Evolutionary conservation across 2,329 filamentous ascomycete genomes (phyloP), one percentile per base, ranked within the genome.

Genomic region (Tolypocladium tundrense): DNA sequence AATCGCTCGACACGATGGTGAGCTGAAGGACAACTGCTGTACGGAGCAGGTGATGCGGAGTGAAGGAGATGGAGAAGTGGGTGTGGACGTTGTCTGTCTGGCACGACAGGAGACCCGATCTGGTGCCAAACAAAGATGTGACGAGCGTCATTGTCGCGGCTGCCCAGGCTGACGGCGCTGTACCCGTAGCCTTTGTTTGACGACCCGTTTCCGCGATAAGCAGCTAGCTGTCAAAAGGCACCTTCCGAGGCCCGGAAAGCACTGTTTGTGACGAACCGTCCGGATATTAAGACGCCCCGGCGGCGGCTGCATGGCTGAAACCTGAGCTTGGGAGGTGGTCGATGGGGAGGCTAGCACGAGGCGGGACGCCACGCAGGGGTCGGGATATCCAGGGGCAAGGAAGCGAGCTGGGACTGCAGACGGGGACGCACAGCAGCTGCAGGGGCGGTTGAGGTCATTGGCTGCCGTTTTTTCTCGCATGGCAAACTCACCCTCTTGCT

Each of bases 391-490:
- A 51, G 48, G 48, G 48, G 48, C 16, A 11, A n/a, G 19, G 48
- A 21, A 35, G 16, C 48, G 19, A 33, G 27, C 19, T 21, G 51
- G 35, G 37, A 31, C 39, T n/a, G 39, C 51, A 40, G 39, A 54
- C 52, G 52, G 53, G 53, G 53, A 54, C 39, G 53, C 53, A 54
- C 53, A 54, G 53, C 48, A n/a, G 48, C 48, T 21, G 48, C 48
- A 51, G 48, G 48, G 48, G 48, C 48, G 11, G 48, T 27, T 13
- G 48, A 35, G 48, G 48, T 35, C 31, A 35, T 51, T 35, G 45
- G 31, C 19, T 5, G 13, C 11, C 24, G 10, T 48, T 31, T 31
- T n/a, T 35, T 35, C 6, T n/a, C 16, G 31, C 48, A 33, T 35
- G 31, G 16, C 48, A 21, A 11, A 7, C 9, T 51, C 16, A 16